phyloP scores from a whole-genome alignment of 1,284 basidiomycete genomes.

The Ganoderma lucidum region DNA sequence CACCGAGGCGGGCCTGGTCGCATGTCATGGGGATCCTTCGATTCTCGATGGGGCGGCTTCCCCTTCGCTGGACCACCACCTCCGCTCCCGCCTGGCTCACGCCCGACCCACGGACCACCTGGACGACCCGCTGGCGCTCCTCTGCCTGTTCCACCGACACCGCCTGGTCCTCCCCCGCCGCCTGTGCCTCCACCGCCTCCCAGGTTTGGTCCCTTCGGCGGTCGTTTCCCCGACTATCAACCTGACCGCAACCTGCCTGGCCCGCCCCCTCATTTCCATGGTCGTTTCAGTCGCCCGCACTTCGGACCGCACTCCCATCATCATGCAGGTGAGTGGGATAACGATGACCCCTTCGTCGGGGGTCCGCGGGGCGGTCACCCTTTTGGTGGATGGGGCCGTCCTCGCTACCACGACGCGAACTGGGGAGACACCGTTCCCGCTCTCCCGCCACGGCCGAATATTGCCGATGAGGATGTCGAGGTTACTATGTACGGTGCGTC shows the following conservation, averaged over 20 bases:
- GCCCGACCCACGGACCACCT: slow-evolving; percentile 20
- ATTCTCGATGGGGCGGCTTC: slow-evolving; percentile 18
- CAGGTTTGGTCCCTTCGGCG: slow-evolving; percentile 29
- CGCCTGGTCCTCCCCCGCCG: slow-evolving; percentile 20
- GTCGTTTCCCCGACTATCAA: slow-evolving; percentile 5
- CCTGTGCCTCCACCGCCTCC: slow-evolving; percentile 32
- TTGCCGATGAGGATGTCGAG: slow-evolving; percentile 24
- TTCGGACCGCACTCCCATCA: slow-evolving; percentile 12
- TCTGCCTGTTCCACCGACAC: slow-evolving; percentile 22
- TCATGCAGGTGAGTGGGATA: slow-evolving; percentile 19
- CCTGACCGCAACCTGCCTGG: slow-evolving; percentile 13
- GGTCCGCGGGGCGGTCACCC: slow-evolving; percentile 18
- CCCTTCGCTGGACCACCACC: neutral
- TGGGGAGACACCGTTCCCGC: slow-evolving; percentile 29
- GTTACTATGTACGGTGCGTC: slow-evolving; percentile 37
- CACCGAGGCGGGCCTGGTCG: slow-evolving; percentile 17
- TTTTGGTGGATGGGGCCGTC: slow-evolving; percentile 11
- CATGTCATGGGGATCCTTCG: slow-evolving; percentile 27
- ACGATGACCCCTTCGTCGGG: slow-evolving; percentile 20
- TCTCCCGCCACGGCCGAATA: slow-evolving; percentile 21
- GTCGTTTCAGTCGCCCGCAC: slow-evolving; percentile 18
- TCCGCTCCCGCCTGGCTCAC: slow-evolving; percentile 10
- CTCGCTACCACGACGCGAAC: slow-evolving; percentile 18
- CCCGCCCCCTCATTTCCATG: slow-evolving; percentile 21
- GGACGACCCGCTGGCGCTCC: slow-evolving; percentile 37